A percentile compares a stretch with the other conserved stretches of the same genome.
Conservation (phyloP, 768 basidiomycete species). For the Lactifluus echinatus region DNA sequence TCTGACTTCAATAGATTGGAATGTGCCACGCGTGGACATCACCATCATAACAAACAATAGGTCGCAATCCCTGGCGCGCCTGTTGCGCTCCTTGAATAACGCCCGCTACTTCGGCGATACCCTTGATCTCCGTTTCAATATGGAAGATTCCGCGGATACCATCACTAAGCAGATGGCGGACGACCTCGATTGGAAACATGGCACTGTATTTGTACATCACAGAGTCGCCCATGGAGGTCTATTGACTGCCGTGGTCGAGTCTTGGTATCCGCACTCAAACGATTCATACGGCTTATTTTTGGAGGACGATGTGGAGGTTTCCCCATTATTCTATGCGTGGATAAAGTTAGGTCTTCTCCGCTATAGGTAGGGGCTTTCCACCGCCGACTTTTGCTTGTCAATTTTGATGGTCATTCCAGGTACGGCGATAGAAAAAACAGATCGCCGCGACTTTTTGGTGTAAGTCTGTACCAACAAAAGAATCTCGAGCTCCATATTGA, state of each 20-base stretch:
- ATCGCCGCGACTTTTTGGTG: conserved; percentile 55
- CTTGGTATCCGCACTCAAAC: conserved; percentile 74
- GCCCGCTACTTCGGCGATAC: conserved; percentile 63
- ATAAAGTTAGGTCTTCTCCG: conserved; percentile 68
- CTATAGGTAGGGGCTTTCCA: conserved; percentile 45
- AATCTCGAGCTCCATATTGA: conserved; percentile 60
- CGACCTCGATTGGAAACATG: conserved; percentile 51
- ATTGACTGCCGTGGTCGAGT: conserved; percentile 77
- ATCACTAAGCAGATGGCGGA: conserved; percentile 48
- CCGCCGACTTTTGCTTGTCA: neutral
- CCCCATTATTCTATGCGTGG: conserved; percentile 81
- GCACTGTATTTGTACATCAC: conserved; percentile 52
- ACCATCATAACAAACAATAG: conserved; percentile 73
- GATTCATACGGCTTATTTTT: conserved; percentile 72
- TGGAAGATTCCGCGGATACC: conserved; percentile 65
- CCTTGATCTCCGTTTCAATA: conserved; percentile 55
- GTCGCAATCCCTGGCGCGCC: conserved; percentile 57
- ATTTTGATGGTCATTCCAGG: conserved; percentile 31
- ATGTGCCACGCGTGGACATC: conserved; percentile 57
- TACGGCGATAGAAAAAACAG: conserved; percentile 39
- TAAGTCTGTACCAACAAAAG: conserved; percentile 85
- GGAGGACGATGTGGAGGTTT: conserved; percentile 83
- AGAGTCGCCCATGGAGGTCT: conserved; percentile 74
- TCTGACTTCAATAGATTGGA: conserved; percentile 51
- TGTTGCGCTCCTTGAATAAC: conserved; percentile 50